phyloP scores from a whole-genome alignment of 352 stramenopile genomes.

The Globisporangium recalcitrans region DNA sequence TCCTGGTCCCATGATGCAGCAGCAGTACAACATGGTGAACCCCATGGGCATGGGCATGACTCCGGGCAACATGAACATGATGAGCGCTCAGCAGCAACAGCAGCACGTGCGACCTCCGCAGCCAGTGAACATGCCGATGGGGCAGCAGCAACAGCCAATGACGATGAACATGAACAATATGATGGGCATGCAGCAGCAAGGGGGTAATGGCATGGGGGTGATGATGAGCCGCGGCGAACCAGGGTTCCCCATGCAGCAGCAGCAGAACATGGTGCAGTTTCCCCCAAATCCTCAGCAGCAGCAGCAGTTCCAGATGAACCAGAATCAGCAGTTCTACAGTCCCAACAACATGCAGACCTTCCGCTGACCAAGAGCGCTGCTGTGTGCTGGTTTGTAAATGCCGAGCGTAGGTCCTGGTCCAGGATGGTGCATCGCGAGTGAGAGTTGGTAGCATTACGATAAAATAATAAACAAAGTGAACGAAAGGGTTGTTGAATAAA shows the following conservation, averaged over 20 bases:
- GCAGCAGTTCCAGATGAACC: conserved; percentile 17
- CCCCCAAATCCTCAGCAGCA: conserved; percentile 9
- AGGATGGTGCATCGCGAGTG: background rate
- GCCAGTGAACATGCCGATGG: conserved; percentile 17
- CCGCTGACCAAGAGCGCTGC: conserved; percentile 4
- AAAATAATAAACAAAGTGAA: background rate
- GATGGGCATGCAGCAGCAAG: conserved; percentile 17
- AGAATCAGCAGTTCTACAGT: conserved; percentile 13
- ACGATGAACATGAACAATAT: conserved; percentile 13
- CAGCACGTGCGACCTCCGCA: conserved; percentile 37
- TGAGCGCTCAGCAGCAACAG: conserved; percentile 14
- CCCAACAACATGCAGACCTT: conserved; percentile 9
- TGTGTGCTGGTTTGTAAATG: background rate
- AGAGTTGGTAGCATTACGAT: background rate
- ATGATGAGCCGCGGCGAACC: conserved; percentile 8
- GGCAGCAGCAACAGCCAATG: conserved; percentile 10
- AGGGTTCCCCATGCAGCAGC: conserved; percentile 11
- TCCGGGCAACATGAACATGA: conserved; percentile 6
- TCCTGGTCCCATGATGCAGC: conserved; percentile 13
- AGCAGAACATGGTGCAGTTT: conserved; percentile 3
- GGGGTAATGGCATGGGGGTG: conserved; percentile 4
- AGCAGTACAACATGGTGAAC: conserved; percentile 21
- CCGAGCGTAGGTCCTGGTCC: too few relatives aligned
- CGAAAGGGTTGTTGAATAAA: background rate
- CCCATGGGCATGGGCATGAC: conserved; percentile 18